Base-by-base conservation (phyloP, 2,329 filamentous ascomycete genomes). In the Lomentospora prolificans region DNA sequence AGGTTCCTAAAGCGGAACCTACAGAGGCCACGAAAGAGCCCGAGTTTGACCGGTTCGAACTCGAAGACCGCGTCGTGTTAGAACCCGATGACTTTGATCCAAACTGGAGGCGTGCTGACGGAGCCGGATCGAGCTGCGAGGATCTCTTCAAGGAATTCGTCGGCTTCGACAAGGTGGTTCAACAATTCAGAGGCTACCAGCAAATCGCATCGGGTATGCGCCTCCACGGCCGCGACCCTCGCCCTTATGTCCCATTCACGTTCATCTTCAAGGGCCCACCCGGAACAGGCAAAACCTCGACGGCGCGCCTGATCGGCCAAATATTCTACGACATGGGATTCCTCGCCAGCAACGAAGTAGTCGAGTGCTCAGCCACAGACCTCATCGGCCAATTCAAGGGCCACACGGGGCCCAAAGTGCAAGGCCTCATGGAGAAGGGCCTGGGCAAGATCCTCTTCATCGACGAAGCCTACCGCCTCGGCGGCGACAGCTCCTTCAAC, bases 21-120 rank as follows among this genome's bases (percentile, higher is more conserved):
- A n/a, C n/a, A 33, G 30, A 33, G 30, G 30, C 6, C 30, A 12
- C 6, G 12, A 12, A 33, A 33, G 30, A 33, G 12, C 7, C 30
- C 4, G 17, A 41, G 4, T 17, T 41, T 41, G 46, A 51, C 14
- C 27, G 12, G 7, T 17, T 51, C 25, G 27, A 19, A n/a, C 14
- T 31, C 3, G 25, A 28, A 9, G 30, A 33, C 25, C 46, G 25
- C 22, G 0, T 77, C 78, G 89, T 88, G 64, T 81, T 87, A 0
- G 91, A 92, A 61, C 86, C 81, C 0, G 82, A 85, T 0, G 86
- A 89, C 59, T 79, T 92, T n/a, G 85, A 92, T 50, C 86, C 79
- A 17, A 64, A 89, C 1, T 82, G 76, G 58, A 74, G 79, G 58
- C 74, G 85, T 3, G 71, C 68, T 0, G 70, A 75, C 44, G 44